A percentile compares a stretch with the other conserved stretches of the same genome.
phyloP scores from a whole-genome alignment of 805 yeast species.

The Brettanomyces bruxellensis region DNA sequence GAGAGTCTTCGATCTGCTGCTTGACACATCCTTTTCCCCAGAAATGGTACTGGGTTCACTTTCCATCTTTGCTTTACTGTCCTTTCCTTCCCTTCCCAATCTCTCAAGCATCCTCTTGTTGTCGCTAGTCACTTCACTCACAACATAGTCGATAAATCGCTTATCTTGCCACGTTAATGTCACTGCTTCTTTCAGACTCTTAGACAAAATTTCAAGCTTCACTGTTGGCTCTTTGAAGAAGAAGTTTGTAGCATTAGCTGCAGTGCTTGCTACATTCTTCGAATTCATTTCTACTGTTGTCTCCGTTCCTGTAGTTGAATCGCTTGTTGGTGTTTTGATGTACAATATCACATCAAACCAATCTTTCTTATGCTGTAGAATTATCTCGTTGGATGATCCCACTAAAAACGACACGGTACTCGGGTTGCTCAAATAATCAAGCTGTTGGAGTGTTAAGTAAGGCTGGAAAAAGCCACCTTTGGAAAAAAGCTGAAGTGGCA shows the following conservation, averaged over 20 bases:
- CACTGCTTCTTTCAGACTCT: constrained; percentile 33
- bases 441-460: constrained; percentile 87
- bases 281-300: constrained; percentile 1
- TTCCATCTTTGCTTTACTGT: constrained; percentile 17
- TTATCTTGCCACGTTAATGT: constrained; percentile 54
- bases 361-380: constrained; percentile 53
- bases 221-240: constrained; percentile 3
- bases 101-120: constrained; percentile 4
- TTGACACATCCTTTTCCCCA: not conserved
- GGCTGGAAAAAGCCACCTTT: constrained; percentile 87
- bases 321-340: constrained; percentile 33
- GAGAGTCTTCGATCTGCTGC: constrained; percentile 14
- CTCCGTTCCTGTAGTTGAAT: constrained; percentile 10
- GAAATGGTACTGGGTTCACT: too few species aligned
- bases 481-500: constrained; percentile 81
- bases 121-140: constrained; percentile 38
- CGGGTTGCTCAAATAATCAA: constrained; percentile 55
- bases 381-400: constrained; percentile 82
- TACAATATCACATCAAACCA: constrained; percentile 67
- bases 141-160: constrained; percentile 59
- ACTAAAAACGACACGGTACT: constrained; percentile 59
- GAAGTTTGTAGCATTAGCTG: constrained; percentile 10
- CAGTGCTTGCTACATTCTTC: not conserved
- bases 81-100: constrained; percentile 24
- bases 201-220: constrained; percentile 35